Conservation (phyloP, 306 rosid genomes). For the Leucaena leucocephala region DNA sequence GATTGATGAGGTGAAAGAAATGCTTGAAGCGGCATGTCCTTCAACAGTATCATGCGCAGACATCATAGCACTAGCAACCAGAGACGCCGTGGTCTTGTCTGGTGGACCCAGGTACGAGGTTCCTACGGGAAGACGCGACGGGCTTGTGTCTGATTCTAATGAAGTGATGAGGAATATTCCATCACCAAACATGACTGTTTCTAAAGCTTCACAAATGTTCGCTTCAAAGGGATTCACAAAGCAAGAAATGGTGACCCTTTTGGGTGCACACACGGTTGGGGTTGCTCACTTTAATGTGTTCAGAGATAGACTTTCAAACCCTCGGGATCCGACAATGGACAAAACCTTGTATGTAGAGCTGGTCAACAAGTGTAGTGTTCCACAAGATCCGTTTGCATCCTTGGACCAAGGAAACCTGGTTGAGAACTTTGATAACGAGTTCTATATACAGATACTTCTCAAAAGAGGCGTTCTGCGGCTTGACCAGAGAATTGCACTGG, state of each 20-base stretch:
- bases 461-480: conserved; percentile 41
- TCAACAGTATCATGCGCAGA: neutral
- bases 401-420: neutral
- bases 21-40: neutral
- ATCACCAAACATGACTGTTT: neutral
- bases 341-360: conserved; percentile 42
- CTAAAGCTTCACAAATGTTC: neutral
- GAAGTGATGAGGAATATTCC: neutral
- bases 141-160: neutral
- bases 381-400: neutral
- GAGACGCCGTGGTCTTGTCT: neutral
- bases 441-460: conserved; percentile 29
- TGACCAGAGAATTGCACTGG: conserved; percentile 57
- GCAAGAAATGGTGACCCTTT: conserved; percentile 15
- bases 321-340: conserved; percentile 60
- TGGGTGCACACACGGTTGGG: conserved; percentile 65
- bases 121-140: neutral
- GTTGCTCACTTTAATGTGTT: conserved; percentile 50
- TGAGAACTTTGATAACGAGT: neutral
- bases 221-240: neutral
- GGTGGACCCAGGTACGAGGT: neutral
- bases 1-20: neutral
- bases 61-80: neutral
- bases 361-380: neutral
- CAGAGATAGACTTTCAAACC: neutral